Conservation (phyloP, 2,329 filamentous ascomycete genomes). For the Aureobasidium sp. region DNA sequence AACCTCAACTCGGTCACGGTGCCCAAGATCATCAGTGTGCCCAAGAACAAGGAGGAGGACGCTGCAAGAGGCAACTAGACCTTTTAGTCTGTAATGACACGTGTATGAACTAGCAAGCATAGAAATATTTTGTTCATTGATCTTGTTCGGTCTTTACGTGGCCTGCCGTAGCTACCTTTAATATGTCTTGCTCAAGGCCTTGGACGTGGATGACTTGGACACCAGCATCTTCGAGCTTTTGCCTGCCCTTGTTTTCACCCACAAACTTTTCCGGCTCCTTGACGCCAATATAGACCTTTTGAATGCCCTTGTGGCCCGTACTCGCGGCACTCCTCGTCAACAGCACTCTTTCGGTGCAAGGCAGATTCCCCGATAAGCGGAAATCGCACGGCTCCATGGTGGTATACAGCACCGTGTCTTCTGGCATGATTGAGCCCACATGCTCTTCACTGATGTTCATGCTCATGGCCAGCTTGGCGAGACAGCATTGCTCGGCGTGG, state of each 20-base stretch:
- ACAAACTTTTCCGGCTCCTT: slow-evolving; percentile 89
- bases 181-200: slow-evolving; percentile 74
- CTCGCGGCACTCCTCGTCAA: slow-evolving; percentile 41
- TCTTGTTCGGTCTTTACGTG: slow-evolving; percentile 41
- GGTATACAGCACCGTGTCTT: slow-evolving; percentile 67
- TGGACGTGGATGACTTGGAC: slow-evolving; percentile 65
- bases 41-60: slow-evolving; percentile 48
- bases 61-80: slow-evolving; percentile 40
- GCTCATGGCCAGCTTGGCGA: slow-evolving; percentile 58
- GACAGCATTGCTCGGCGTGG: slow-evolving; percentile 89
- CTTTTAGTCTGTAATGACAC: neutral
- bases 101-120: slow-evolving; percentile 1
- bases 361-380: slow-evolving; percentile 64
- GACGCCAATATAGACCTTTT: slow-evolving; percentile 78
- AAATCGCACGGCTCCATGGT: slow-evolving; percentile 83
- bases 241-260: slow-evolving; percentile 67
- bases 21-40: slow-evolving; percentile 45
- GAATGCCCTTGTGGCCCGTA: slow-evolving; percentile 46
- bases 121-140: neutral
- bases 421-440: slow-evolving; percentile 47
- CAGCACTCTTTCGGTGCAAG: slow-evolving; percentile 75
- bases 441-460: slow-evolving; percentile 44
- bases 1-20: slow-evolving; percentile 47
- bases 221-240: slow-evolving; percentile 62
- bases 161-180: slow-evolving; percentile 75